Base-by-base conservation (phyloP, 768 basidiomycete species). In the Podaxis carcinomalis region DNA sequence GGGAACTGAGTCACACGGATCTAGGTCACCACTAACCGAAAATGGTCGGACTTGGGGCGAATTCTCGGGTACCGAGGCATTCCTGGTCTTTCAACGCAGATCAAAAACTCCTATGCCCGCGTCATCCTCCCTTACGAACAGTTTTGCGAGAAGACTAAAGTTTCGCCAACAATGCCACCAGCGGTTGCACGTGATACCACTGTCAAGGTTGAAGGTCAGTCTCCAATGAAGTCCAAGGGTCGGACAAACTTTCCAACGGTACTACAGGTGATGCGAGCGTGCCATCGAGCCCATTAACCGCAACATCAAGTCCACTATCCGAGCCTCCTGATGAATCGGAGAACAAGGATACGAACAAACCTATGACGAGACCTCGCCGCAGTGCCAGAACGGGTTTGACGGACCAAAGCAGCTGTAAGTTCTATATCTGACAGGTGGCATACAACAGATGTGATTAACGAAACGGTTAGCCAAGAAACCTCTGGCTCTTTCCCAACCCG, bases 41-140 rank as follows among this genome's bases (percentile, higher is more conserved):
- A 89, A 68, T 99, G 97, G 97, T 85, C 87, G 4, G 87, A 91
- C 68, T 76, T 99, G 57, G 93, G 93, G 28, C 84, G 89, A 52
- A 78, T 84, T 39, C 78, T 97, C 61, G 93, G 95, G 28, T 94
- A 93, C 77, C 81, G 87, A 64, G 87, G 89, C 42, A 85, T 90
- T 40, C 89, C 88, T 36, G 90, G 91, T 53, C 82, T 95, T 62
- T 90, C 90, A 14, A 88, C 89, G 1, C 90, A 95, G 69, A 85
- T 98, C 72, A 93, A 92, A 77, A 88, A 85, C 67, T 92, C 95
- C 4, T 99, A 96, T 73, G 82, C 82, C 61, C 86, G 90, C 57
- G 92, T 99, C 69, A 92, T 99, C 66, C 83, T 94, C 47, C 97
- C 97, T n/a, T 99, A 93, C 68, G 96, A 98, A 68, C 85, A 92